These are phyloP conservation scores for Prunus campanulata DNA, from an alignment of 306 rosid species.

Conservation along the genomic window DNA sequence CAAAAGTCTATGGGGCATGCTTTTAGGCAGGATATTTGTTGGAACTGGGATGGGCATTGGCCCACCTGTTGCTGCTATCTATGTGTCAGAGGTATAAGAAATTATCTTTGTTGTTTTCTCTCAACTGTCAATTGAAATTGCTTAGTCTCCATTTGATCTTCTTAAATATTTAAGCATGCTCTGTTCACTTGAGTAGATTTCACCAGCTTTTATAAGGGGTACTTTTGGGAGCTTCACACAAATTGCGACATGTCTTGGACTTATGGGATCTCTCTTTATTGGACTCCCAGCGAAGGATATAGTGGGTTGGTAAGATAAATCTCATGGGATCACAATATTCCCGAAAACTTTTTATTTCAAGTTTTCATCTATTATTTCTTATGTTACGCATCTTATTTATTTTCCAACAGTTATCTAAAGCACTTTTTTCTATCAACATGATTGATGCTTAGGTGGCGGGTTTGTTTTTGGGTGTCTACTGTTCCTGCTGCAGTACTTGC, in stretches of 20 bases:
- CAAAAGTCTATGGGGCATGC: slow-evolving; percentile 75
- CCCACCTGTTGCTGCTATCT: slow-evolving; percentile 80
- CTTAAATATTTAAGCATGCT: slow-evolving; percentile 5
- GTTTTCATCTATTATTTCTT: not conserved
- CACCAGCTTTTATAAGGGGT: slow-evolving; percentile 77
- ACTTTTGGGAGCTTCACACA: slow-evolving; percentile 77
- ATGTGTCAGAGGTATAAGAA: slow-evolving; percentile 70
- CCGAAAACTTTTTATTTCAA: slow-evolving; percentile 8
- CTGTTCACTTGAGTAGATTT: slow-evolving; percentile 49
- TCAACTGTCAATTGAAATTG: slow-evolving; percentile 11
- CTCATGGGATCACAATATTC: slow-evolving; percentile 10
- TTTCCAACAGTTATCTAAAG: slow-evolving; percentile 8
- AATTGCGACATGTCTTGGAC: slow-evolving; percentile 84
- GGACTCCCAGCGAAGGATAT: slow-evolving; percentile 76
- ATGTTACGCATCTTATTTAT: slow-evolving; percentile 8
- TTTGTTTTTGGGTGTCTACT: slow-evolving; percentile 75
- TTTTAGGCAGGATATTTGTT: slow-evolving; percentile 78
- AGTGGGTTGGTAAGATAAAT: slow-evolving; percentile 66
- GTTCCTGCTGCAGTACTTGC: slow-evolving; percentile 65
- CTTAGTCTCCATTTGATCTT: not conserved
- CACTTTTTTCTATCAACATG: slow-evolving; percentile 9
- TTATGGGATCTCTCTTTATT: slow-evolving; percentile 62
- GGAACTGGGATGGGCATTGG: slow-evolving; percentile 91
- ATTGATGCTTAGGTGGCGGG: slow-evolving; percentile 70
- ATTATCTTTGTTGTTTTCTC: slow-evolving; percentile 17